These are phyloP conservation scores for Xerocomus brunneocitrinus DNA, from an alignment of 768 basidiomycete species.

Conservation along the genomic window DNA sequence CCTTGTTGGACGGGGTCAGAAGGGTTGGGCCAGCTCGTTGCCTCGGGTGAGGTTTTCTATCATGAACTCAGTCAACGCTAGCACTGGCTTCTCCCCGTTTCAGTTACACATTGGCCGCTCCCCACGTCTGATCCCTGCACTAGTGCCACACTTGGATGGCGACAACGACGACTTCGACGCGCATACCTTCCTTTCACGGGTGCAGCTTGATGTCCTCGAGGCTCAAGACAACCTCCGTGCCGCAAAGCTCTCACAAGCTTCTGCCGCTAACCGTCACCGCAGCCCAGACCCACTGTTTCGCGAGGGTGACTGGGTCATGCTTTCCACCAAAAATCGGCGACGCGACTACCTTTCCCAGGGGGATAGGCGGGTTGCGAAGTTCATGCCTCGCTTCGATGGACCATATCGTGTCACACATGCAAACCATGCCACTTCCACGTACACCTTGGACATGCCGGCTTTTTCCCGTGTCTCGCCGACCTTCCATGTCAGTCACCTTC, in stretches of 20 bases:
- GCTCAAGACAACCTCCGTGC: neutral
- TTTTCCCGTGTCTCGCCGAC: neutral
- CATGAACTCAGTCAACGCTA: neutral
- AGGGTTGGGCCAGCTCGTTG: neutral
- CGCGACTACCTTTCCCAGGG: neutral
- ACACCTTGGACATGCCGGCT: neutral
- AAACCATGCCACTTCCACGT: neutral
- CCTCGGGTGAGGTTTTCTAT: neutral
- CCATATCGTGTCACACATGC: neutral
- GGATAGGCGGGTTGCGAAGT: neutral
- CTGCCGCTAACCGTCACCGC: neutral
- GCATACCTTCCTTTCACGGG: rapidly evolving
- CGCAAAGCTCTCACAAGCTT: neutral
- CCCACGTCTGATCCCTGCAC: neutral
- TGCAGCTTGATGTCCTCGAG: neutral
- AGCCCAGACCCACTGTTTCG: neutral
- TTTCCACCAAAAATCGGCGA: neutral
- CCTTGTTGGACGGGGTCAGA: neutral
- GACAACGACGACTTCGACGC: neutral
- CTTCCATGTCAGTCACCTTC: neutral
- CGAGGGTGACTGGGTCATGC: neutral
- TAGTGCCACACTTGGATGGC: rapidly evolving
- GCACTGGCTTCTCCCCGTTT: neutral
- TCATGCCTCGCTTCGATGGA: neutral
- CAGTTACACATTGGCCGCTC: neutral